A percentile compares a stretch with the other conserved stretches of the same genome.
These are phyloP conservation scores for Pichia occidentalis DNA, from an alignment of 805 yeast species.

Conservation along the genomic window DNA sequence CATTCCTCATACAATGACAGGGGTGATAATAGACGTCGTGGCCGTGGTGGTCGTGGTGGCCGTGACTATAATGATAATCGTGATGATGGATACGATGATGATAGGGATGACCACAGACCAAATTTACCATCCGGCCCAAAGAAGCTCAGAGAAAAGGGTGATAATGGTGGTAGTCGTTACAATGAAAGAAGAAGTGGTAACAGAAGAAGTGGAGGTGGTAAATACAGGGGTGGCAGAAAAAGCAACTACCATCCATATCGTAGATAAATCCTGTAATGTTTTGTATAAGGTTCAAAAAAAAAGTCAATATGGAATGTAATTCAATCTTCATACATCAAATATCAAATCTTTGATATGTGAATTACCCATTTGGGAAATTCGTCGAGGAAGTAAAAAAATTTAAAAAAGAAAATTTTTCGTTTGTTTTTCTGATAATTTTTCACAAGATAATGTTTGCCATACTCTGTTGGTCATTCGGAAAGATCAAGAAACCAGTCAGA, in stretches of 20 bases:
- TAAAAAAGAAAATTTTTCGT: constrained; percentile 1
- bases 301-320: neutral
- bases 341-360: neutral
- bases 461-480: too few relatives aligned
- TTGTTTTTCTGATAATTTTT: constrained; percentile 13
- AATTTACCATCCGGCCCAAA: constrained; percentile 32
- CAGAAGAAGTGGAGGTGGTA: constrained; percentile 20
- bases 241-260: constrained; percentile 31
- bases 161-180: constrained; percentile 8
- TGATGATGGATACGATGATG: constrained; percentile 3
- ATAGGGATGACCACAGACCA: constrained; percentile 3
- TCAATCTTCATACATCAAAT: neutral
- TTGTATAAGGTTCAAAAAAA: neutral
- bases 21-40: constrained; percentile 1
- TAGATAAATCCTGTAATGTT: too few relatives aligned
- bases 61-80: neutral
- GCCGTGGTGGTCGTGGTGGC: neutral
- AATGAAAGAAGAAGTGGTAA: constrained; percentile 13
- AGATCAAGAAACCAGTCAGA: too few relatives aligned
- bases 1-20: neutral
- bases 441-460: too few relatives aligned
- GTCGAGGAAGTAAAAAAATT: neutral
- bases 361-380: neutral
- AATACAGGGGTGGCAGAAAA: constrained; percentile 19
- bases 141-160: constrained; percentile 19